phyloP scores from a whole-genome alignment of 805 yeast species.

The Candida ponderosae region DNA sequence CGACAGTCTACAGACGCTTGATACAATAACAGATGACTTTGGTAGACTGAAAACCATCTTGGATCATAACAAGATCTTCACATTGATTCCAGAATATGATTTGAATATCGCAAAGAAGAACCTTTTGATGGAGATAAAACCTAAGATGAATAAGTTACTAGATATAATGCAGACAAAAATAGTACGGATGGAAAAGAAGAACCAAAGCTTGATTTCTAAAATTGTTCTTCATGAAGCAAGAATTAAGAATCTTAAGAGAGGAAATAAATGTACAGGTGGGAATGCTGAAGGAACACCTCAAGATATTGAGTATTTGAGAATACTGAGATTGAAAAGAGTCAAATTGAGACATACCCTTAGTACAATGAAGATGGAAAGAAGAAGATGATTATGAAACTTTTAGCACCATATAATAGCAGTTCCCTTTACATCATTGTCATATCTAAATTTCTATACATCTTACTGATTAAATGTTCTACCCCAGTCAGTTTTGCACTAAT shows the following conservation, averaged over 20 bases:
- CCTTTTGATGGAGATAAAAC: constrained; percentile 30
- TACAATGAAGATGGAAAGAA: constrained; percentile 17
- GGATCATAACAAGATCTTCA: constrained; percentile 39
- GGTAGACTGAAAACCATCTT: constrained; percentile 31
- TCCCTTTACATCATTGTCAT: constrained; percentile 15
- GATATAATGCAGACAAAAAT: constrained; percentile 26
- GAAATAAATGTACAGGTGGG: constrained; percentile 12
- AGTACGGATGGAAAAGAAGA: constrained; percentile 24
- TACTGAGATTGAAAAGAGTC: constrained; percentile 34
- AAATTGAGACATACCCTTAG: constrained; percentile 34
- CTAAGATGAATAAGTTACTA: constrained; percentile 29
- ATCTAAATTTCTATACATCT: constrained; percentile 17
- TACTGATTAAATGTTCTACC: constrained; percentile 32
- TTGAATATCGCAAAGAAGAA: constrained; percentile 30
- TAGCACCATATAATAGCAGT: no score
- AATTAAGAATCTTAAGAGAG: constrained; percentile 21
- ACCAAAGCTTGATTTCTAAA: constrained; percentile 26
- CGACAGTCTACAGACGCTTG: constrained; percentile 25
- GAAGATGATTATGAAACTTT: no score
- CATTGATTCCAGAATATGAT: constrained; percentile 42
- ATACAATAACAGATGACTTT: constrained; percentile 28
- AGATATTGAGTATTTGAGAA: constrained; percentile 30
- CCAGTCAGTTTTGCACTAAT: constrained; percentile 57
- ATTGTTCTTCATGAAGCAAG: constrained; percentile 33
- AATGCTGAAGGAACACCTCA: constrained; percentile 21